A percentile compares a stretch with the other conserved stretches of the same genome.
Evolutionary conservation across 2,329 filamentous ascomycete species (phyloP).

Genomic region (Proliferodiscus dingleyae): DNA sequence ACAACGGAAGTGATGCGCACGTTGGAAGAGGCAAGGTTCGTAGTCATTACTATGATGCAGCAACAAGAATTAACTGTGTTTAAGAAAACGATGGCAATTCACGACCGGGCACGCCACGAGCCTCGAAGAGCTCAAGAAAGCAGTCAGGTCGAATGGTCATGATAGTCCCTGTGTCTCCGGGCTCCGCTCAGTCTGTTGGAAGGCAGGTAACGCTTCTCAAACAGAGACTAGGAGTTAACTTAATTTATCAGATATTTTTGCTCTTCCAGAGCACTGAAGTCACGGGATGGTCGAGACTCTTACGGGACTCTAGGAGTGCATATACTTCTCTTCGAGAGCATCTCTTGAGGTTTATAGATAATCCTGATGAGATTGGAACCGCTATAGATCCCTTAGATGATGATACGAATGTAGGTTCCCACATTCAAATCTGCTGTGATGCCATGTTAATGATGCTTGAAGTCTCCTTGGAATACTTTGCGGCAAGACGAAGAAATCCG

Average conservation of each 20-base stretch:
- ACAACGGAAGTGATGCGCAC: conserved; percentile 44
- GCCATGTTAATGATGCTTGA: conserved; percentile 45
- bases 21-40: conserved; percentile 49
- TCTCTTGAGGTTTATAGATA: conserved; percentile 75
- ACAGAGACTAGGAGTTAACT: conserved; percentile 1
- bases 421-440: no score
- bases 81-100: conserved; percentile 63
- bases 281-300: conserved; percentile 61
- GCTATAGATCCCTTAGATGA: conserved; percentile 81
- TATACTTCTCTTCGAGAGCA: conserved; percentile 70
- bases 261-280: conserved; percentile 65
- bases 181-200: conserved; percentile 87
- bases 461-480: conserved; percentile 90
- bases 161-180: conserved; percentile 64
- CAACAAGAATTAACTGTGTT: conserved; percentile 19
- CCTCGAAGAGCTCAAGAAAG: conserved; percentile 57
- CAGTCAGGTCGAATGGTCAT: conserved; percentile 56
- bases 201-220: conserved; percentile 45
- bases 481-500: conserved; percentile 79
- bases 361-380: conserved; percentile 74
- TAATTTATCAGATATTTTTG: conserved; percentile 61
- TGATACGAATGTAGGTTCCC: conserved; percentile 53
- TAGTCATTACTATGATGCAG: neutral
- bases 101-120: conserved; percentile 54
- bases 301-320: conserved; percentile 65